Base-by-base conservation (phyloP, 1,284 basidiomycete genomes). In the Grifola frondosa region DNA sequence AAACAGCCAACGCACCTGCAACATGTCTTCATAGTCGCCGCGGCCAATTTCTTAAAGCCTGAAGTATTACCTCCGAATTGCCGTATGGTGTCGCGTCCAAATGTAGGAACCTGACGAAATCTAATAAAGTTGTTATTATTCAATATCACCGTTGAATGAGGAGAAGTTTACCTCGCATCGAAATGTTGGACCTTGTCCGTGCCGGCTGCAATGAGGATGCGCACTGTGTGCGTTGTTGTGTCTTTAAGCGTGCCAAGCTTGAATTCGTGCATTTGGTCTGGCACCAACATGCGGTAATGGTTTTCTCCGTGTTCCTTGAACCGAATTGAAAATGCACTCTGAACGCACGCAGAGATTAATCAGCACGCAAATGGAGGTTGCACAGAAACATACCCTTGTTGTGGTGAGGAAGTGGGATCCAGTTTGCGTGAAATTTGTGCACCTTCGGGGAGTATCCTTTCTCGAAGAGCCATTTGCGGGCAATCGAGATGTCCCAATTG, bases 251-350 rank as follows among this genome's bases (percentile, higher is more conserved):
- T 57, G 2, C 68, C 69, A 1, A 70, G 48, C 40, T 71, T 65
- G 28, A 66, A 56, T 43, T 72, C 65, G 38, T 72, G 69, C 50
- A 72, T 30, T 4, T 68, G 17, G 45, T 73, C 70, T 0, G 61
- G 54, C 0, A 61, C 57, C 1, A 71, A 54, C 37, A 68, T 50
- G 1, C 13, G 36, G 34, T 60, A 66, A 6, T 60, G 41, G 22
- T 68, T 53, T 26, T 65, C 59, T 1, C 59, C 61, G 7, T 58
- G 44, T 0, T 34, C 17, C 0, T 37, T 28, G 9, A 39, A 22
- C 1, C 25, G 32, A 5, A 4, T 25, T 10, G 59, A 59, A 26
- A 73, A 67, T 1, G 66, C 59, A 41, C 43, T 56, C 53, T 59
- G 24, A 28, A 48, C n/a, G 15, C 16, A 17, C 15, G 22, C 13